phyloP scores from a whole-genome alignment of 768 basidiomycete genomes.

The Hortiboletus flavorubellus region DNA sequence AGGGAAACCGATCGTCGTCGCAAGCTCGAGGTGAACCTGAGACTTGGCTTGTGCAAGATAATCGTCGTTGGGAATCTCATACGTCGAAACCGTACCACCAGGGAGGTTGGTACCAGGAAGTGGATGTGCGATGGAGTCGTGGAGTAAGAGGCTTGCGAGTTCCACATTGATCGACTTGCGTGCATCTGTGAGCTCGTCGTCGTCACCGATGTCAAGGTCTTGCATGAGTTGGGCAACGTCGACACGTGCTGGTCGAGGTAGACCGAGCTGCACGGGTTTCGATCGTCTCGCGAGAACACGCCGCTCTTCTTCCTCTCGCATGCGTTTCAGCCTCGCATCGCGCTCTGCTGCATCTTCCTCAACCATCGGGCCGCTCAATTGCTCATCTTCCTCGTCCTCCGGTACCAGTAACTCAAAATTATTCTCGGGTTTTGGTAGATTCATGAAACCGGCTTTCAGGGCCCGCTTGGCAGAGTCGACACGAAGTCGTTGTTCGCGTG shows the following conservation, averaged over 20 bases:
- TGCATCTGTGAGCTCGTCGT: conserved; percentile 46
- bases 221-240: conserved; percentile 63
- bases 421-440: conserved; percentile 89
- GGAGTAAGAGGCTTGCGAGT: conserved; percentile 72
- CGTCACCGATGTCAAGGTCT: conserved; percentile 52
- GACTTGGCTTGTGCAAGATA: conserved; percentile 65
- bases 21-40: conserved; percentile 78
- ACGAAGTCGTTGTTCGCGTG: conserved; percentile 69
- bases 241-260: conserved; percentile 86
- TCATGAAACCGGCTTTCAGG: conserved; percentile 77
- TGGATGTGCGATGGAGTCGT: conserved; percentile 86
- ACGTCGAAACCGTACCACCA: conserved; percentile 65
- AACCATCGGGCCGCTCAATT: conserved; percentile 14
- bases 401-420: conserved; percentile 94
- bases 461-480: conserved; percentile 66
- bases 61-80: conserved; percentile 75
- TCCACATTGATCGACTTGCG: conserved; percentile 72
- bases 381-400: conserved; percentile 71
- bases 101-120: conserved; percentile 82
- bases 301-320: conserved; percentile 72
- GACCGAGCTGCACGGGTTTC: conserved; percentile 70
- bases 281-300: conserved; percentile 81
- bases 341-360: conserved; percentile 94
- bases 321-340: conserved; percentile 66
- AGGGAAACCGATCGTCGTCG: conserved; percentile 77